Evolutionary conservation across 2,329 filamentous ascomycete genomes (phyloP).

Genomic region (Talaromyces albobiverticillius): DNA sequence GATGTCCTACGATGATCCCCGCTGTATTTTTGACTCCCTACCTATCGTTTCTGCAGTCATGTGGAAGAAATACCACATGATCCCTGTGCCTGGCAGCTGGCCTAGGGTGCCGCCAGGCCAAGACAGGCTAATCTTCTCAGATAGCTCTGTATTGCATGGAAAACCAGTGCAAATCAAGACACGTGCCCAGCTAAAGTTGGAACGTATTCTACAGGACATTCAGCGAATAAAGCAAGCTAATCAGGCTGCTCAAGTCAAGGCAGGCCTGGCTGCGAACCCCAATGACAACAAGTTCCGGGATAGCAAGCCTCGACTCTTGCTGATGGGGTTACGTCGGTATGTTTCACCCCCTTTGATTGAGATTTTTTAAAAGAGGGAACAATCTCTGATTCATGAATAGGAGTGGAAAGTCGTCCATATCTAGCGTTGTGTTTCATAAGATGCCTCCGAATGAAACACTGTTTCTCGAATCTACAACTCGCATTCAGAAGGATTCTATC

Average conservation of each 20-base stretch:
- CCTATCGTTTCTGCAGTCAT: conserved; percentile 3
- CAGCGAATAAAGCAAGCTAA: conserved; percentile 21
- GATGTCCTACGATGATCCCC: background rate
- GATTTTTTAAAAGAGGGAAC: background rate
- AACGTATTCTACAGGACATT: conserved; percentile 30
- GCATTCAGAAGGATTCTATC: conserved; percentile 92
- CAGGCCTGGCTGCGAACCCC: conserved; percentile 20
- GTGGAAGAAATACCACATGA: conserved; percentile 3
- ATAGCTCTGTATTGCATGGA: conserved; percentile 19
- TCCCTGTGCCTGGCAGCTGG: conserved; percentile 5
- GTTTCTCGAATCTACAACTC: conserved; percentile 90
- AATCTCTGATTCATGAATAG: conserved; percentile 48
- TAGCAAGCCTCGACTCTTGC: conserved; percentile 76
- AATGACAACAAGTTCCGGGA: conserved; percentile 48
- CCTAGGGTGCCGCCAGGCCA: conserved; percentile 10
- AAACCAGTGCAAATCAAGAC: conserved; percentile 24
- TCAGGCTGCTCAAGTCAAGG: conserved; percentile 25
- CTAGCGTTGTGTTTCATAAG: conserved; percentile 98
- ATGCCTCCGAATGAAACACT: conserved; percentile 92
- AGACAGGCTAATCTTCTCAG: conserved; percentile 19
- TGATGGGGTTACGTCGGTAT: conserved; percentile 95
- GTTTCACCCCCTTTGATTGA: too few relatives aligned
- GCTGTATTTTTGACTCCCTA: too few relatives aligned
- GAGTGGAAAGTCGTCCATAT: conserved; percentile 97
- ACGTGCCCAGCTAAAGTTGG: conserved; percentile 35